phyloP scores from a whole-genome alignment of 2,329 filamentous ascomycete species.

The Fusarium phyllophilum region DNA sequence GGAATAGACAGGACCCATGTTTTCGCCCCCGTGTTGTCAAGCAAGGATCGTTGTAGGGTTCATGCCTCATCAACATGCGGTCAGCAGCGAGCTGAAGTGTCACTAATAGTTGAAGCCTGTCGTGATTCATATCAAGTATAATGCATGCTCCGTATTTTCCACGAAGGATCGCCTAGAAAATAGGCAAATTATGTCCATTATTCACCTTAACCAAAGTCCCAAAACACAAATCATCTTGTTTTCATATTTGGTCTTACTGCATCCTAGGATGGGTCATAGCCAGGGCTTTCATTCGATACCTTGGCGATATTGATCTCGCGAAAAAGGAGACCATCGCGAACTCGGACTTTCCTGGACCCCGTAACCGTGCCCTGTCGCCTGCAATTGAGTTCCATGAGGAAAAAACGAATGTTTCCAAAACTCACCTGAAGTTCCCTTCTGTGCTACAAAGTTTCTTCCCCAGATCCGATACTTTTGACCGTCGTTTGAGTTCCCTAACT shows the following conservation, averaged over 20 bases:
- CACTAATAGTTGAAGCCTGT: not conserved
- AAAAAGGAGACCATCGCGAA: not conserved
- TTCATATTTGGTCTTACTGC: not conserved
- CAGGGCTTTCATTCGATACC: not conserved
- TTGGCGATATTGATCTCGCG: not conserved
- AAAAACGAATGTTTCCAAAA: not conserved
- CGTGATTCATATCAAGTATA: not conserved
- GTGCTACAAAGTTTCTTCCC: not conserved
- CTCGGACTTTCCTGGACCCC: not conserved
- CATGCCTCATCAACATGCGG: constrained; percentile 33
- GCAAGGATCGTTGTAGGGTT: constrained; percentile 26
- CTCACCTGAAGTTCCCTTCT: not conserved
- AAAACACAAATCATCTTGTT: not conserved
- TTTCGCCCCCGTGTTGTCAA: constrained; percentile 2
- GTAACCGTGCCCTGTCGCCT: not conserved
- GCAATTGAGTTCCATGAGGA: not conserved
- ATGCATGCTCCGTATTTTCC: not conserved
- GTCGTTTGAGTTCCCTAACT: constrained; percentile 8
- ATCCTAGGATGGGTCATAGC: not conserved
- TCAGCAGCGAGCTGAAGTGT: constrained; percentile 27
- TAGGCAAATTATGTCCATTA: not conserved
- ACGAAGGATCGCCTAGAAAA: not conserved
- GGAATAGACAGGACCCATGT: constrained; percentile 14
- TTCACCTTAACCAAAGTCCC: not conserved
- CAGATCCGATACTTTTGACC: not conserved